These are phyloP conservation scores for Juglanconis juglandina DNA, from an alignment of 2,329 filamentous ascomycete genomes.

Conservation along the genomic window DNA sequence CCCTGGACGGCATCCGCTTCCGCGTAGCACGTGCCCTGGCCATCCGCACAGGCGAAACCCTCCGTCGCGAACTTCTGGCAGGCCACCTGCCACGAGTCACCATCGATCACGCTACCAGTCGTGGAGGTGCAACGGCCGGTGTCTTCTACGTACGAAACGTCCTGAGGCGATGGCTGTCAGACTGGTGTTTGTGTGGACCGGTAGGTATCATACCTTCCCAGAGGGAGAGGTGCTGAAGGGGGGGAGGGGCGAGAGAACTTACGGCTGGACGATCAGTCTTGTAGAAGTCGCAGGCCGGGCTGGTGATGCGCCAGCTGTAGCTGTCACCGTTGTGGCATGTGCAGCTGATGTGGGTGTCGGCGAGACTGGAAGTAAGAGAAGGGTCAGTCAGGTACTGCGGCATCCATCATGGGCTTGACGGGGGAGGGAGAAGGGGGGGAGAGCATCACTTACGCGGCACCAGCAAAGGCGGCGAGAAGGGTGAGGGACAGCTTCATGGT, in stretches of 20 bases:
- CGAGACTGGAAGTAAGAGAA: constrained; percentile 12
- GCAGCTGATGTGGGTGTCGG: constrained; percentile 23
- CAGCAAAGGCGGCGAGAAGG: constrained; percentile 11
- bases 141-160: constrained; percentile 16
- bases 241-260: neutral
- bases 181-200: neutral
- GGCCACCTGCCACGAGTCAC: constrained; percentile 20
- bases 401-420: neutral
- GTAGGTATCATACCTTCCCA: neutral
- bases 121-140: constrained; percentile 19
- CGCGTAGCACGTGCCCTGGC: constrained; percentile 22
- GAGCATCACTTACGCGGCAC: constrained; percentile 6
- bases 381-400: neutral
- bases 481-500: constrained; percentile 9
- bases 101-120: constrained; percentile 15
- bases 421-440: neutral
- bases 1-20: constrained; percentile 12
- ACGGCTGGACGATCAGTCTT: constrained; percentile 11
- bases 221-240: neutral
- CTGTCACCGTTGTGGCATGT: constrained; percentile 23
- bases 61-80: constrained; percentile 18
- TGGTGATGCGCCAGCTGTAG: constrained; percentile 24
- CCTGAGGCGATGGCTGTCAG: constrained; percentile 1
- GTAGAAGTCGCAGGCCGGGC: constrained; percentile 21
- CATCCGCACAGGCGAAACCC: constrained; percentile 22